These are phyloP conservation scores for Plasmopara viticola DNA, from an alignment of 352 stramenopile genomes.

Conservation along the genomic window DNA sequence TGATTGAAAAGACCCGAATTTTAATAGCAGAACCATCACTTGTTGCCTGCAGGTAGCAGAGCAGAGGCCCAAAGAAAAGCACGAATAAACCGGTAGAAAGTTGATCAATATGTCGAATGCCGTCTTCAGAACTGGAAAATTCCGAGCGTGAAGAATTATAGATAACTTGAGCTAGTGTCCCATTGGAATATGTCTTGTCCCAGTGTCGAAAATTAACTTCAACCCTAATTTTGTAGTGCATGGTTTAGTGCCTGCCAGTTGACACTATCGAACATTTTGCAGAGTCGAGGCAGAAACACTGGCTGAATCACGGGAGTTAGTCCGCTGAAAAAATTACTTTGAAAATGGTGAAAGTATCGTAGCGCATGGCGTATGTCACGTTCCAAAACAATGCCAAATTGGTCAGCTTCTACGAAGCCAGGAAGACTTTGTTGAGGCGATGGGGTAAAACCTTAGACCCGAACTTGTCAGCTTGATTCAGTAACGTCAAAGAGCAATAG, in stretches of 20 bases:
- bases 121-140: not conserved
- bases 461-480: not conserved
- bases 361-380: not conserved
- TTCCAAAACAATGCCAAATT: not conserved
- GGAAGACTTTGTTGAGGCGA: not conserved
- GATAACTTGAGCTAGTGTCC: not conserved
- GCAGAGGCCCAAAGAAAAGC: not conserved
- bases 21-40: not conserved
- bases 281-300: slow-evolving; percentile 2
- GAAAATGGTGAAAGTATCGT: not conserved
- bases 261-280: slow-evolving; percentile 6
- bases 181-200: not conserved
- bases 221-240: not conserved
- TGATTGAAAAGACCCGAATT: not conserved
- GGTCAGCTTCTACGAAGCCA: not conserved
- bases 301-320: not conserved
- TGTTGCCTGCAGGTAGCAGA: not conserved
- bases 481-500: not conserved
- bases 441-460: not conserved
- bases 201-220: not conserved
- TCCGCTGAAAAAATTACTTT: not conserved
- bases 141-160: not conserved
- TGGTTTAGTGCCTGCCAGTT: slow-evolving; percentile 1
- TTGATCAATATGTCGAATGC: not conserved
- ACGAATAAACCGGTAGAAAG: not conserved